phyloP scores from a whole-genome alignment of 257 asterid genomes.

The Solanum chilense region DNA sequence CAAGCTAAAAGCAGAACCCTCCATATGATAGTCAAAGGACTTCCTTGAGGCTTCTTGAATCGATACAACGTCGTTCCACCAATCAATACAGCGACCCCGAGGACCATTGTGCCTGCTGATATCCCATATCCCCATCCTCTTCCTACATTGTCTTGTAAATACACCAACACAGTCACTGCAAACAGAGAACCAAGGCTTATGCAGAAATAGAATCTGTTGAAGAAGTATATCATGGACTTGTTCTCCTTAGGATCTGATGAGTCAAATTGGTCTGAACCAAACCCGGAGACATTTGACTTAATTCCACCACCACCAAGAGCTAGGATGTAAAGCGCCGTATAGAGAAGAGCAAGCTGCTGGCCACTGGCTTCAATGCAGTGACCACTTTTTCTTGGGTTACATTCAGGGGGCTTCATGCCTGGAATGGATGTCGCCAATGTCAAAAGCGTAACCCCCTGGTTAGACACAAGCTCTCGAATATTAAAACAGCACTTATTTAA shows the following conservation, averaged over 20 bases:
- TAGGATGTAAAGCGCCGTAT: constrained; percentile 64
- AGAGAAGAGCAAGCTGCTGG: constrained; percentile 50
- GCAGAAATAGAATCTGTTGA: constrained; percentile 76
- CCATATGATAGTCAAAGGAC: constrained; percentile 73
- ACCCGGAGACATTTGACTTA: constrained; percentile 82
- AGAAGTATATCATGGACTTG: constrained; percentile 61
- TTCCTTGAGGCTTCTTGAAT: constrained; percentile 58
- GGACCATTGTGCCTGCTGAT: constrained; percentile 65
- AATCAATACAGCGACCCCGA: constrained; percentile 40
- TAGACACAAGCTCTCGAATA: neutral
- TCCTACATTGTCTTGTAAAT: constrained; percentile 77
- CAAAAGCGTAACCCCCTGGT: constrained; percentile 58
- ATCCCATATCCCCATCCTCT: constrained; percentile 84
- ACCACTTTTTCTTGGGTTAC: constrained; percentile 28
- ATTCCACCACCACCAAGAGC: constrained; percentile 88
- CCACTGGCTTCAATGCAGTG: constrained; percentile 50
- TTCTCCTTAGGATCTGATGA: constrained; percentile 47
- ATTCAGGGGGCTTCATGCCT: constrained; percentile 70
- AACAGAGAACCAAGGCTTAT: constrained; percentile 74
- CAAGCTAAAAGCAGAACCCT: constrained; percentile 45
- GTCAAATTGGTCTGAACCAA: constrained; percentile 86
- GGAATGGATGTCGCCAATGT: constrained; percentile 60
- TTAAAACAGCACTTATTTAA: neutral
- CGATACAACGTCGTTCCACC: constrained; percentile 49
- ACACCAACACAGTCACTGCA: constrained; percentile 73